A percentile compares a stretch with the other conserved stretches of the same genome.
phyloP scores from a whole-genome alignment of 169 alveolate genomes.

The Toxoplasma gondii region DNA sequence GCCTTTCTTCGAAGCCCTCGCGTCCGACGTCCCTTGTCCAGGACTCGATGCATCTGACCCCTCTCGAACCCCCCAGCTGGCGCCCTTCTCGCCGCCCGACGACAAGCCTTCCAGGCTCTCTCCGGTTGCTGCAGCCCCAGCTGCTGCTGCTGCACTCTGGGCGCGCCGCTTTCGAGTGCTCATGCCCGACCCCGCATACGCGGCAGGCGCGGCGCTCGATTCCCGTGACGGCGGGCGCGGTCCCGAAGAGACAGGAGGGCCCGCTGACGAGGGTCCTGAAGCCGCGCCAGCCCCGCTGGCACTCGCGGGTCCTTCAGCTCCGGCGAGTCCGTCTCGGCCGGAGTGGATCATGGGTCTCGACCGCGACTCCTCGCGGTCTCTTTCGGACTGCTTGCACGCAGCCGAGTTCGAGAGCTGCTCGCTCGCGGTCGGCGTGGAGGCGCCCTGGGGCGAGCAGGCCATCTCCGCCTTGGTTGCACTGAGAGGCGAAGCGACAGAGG shows the following conservation, averaged over 20 bases:
- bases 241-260: not conserved
- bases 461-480: not conserved
- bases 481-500: not conserved
- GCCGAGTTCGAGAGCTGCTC: not conserved
- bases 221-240: not conserved
- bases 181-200: not conserved
- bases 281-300: not conserved
- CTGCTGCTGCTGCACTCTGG: not conserved
- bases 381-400: not conserved
- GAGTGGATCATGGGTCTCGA: not conserved
- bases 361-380: not conserved
- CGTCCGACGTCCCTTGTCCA: not conserved
- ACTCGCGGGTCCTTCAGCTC: not conserved
- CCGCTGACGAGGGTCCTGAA: not conserved
- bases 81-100: not conserved
- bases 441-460: not conserved
- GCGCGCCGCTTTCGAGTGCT: constrained; percentile 20
- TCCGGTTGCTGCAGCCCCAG: not conserved
- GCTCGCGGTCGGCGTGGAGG: not conserved
- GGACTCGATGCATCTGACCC: not conserved
- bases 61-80: not conserved
- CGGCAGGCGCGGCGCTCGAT: not conserved
- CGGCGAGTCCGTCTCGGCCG: too few species aligned
- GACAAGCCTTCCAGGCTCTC: not conserved
- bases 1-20: not conserved